Conservation (phyloP, 208 protist genomes). For the Leishmania arabica region DNA sequence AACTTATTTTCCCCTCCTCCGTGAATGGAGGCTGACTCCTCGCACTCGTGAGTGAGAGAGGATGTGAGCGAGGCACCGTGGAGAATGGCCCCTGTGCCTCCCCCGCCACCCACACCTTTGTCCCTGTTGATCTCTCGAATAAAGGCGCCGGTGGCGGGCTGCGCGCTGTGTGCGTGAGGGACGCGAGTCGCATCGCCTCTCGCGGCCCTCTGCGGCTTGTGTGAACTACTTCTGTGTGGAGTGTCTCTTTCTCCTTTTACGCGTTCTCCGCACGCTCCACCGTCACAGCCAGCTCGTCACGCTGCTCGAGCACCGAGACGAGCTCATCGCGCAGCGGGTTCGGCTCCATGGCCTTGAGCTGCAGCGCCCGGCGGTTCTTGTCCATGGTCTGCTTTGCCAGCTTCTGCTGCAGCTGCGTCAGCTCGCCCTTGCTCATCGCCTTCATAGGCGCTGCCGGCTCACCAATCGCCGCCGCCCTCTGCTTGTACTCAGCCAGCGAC, state of each 20-base stretch:
- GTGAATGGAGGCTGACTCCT: background rate
- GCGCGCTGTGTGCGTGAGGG: background rate
- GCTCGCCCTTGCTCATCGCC: conserved; percentile 59
- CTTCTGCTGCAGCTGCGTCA: conserved; percentile 82
- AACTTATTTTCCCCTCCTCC: conserved; percentile 5
- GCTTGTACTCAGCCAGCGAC: conserved; percentile 44
- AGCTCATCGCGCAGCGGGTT: conserved; percentile 60
- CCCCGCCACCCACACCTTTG: background rate
- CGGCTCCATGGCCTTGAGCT: conserved; percentile 78
- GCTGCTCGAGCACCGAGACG: conserved; percentile 48
- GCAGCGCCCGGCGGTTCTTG: conserved; percentile 67
- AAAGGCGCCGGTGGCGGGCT: background rate
- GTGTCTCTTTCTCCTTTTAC: background rate
- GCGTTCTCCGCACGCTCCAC: conserved; percentile 36
- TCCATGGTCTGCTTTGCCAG: conserved; percentile 78
- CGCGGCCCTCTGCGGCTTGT: background rate
- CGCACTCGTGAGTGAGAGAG: background rate
- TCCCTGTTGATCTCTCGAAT: background rate
- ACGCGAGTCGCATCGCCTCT: background rate
- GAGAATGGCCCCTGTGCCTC: background rate
- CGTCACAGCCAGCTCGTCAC: conserved; percentile 50
- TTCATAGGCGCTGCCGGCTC: conserved; percentile 18
- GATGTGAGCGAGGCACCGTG: background rate
- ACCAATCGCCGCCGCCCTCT: conserved; percentile 23
- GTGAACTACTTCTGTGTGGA: background rate